A percentile compares a stretch with the other conserved stretches of the same genome.
Evolutionary conservation across 2,329 filamentous ascomycete genomes (phyloP).

Genomic region (Colletotrichum cuscutae): DNA sequence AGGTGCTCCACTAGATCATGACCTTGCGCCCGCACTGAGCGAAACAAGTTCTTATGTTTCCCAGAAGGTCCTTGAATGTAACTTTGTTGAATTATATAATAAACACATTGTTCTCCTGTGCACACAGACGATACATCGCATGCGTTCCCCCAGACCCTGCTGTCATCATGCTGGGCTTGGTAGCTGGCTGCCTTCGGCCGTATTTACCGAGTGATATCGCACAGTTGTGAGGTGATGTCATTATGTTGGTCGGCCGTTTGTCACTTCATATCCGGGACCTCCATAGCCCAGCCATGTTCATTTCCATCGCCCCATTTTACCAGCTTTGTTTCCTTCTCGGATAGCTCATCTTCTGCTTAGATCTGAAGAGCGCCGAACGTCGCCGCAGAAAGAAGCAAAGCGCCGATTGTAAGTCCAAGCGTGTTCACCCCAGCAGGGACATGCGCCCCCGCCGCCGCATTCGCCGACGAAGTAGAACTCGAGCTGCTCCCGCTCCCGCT

Average conservation of each 20-base stretch:
- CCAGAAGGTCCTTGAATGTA: too few species aligned
- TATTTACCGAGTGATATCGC: background rate
- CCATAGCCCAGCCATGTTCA: background rate
- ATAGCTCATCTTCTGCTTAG: conserved; percentile 1
- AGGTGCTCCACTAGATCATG: too few species aligned
- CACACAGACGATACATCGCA: conserved; percentile 2
- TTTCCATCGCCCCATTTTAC: background rate
- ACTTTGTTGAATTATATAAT: too few species aligned
- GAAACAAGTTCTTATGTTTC: too few species aligned
- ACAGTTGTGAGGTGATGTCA: background rate
- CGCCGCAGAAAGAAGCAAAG: conserved; percentile 48
- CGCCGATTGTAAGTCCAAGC: conserved; percentile 47
- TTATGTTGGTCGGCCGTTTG: conserved; percentile 14
- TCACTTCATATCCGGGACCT: background rate
- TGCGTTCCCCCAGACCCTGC: background rate
- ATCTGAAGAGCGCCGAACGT: conserved; percentile 37
- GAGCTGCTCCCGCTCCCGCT: conserved; percentile 22
- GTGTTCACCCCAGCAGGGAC: conserved; percentile 40
- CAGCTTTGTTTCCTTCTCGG: background rate
- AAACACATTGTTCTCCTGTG: too few species aligned
- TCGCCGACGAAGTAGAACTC: background rate
- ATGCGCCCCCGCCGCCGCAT: background rate
- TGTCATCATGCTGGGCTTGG: too few species aligned
- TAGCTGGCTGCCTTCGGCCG: background rate
- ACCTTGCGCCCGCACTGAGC: too few species aligned